These are phyloP conservation scores for Diaporthe australafricana DNA, from an alignment of 2,329 filamentous ascomycete genomes.

Conservation along the genomic window DNA sequence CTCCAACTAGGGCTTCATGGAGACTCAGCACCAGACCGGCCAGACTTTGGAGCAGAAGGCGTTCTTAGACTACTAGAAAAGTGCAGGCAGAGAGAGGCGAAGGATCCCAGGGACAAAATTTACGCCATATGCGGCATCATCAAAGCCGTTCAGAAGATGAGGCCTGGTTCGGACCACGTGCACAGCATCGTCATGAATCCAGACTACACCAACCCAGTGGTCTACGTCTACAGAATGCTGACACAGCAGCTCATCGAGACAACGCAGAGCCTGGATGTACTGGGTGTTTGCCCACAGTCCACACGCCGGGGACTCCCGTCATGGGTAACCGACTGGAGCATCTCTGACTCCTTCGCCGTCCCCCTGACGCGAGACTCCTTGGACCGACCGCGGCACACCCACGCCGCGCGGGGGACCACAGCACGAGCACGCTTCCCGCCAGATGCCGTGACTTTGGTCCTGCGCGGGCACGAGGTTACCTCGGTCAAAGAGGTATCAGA, in stretches of 20 bases:
- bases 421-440: background rate
- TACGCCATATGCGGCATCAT: background rate
- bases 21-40: background rate
- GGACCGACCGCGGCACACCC: background rate
- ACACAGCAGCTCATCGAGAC: background rate
- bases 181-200: background rate
- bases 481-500: background rate
- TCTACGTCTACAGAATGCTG: background rate
- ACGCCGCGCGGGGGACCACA: background rate
- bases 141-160: background rate
- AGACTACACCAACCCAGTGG: background rate
- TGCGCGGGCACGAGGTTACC: background rate
- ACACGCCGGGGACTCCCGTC: background rate
- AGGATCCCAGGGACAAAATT: conserved; percentile 3
- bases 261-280: background rate
- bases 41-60: background rate
- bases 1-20: background rate
- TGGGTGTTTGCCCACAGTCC: background rate
- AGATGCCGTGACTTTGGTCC: background rate
- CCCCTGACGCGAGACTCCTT: background rate
- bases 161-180: background rate
- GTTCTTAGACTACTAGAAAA: background rate
- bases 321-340: background rate
- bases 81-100: background rate
- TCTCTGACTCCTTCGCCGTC: background rate